These are phyloP conservation scores for Apiospora saccharicola DNA, from an alignment of 2,329 filamentous ascomycete species.

Conservation along the genomic window DNA sequence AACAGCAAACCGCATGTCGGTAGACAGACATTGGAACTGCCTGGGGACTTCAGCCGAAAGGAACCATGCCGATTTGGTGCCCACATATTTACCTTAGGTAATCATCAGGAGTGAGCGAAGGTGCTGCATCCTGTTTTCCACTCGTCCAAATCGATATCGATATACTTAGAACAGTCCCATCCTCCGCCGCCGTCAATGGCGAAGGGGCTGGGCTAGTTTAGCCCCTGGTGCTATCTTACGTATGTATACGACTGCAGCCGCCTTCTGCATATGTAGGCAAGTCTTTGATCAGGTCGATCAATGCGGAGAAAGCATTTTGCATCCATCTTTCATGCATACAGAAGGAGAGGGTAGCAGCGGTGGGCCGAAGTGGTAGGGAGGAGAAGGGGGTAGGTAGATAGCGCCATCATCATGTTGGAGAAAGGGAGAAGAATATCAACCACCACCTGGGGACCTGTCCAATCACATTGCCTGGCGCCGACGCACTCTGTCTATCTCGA, in stretches of 20 bases:
- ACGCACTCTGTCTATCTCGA: no score
- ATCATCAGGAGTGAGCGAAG: not conserved
- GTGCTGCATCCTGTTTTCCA: not conserved
- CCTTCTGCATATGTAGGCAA: constrained; percentile 5
- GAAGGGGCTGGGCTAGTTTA: not conserved
- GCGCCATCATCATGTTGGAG: no score
- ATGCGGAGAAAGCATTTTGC: not conserved
- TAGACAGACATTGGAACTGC: not conserved
- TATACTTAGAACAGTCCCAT: not conserved
- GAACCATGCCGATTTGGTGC: constrained; percentile 2
- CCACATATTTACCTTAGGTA: not conserved
- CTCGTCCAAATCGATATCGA: not conserved
- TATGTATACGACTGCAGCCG: not conserved
- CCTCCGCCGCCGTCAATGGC: not conserved
- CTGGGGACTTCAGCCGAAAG: not conserved
- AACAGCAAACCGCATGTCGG: not conserved
- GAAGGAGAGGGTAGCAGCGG: not conserved
- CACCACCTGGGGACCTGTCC: no score
- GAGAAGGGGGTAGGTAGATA: not conserved
- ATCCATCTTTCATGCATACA: not conserved
- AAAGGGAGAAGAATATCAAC: no score
- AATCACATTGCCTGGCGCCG: no score
- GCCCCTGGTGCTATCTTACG: not conserved
- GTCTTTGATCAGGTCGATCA: not conserved
- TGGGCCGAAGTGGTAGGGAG: not conserved